phyloP scores from a whole-genome alignment of 1,139 yeast species.

The Kodamaea fungicola region DNA sequence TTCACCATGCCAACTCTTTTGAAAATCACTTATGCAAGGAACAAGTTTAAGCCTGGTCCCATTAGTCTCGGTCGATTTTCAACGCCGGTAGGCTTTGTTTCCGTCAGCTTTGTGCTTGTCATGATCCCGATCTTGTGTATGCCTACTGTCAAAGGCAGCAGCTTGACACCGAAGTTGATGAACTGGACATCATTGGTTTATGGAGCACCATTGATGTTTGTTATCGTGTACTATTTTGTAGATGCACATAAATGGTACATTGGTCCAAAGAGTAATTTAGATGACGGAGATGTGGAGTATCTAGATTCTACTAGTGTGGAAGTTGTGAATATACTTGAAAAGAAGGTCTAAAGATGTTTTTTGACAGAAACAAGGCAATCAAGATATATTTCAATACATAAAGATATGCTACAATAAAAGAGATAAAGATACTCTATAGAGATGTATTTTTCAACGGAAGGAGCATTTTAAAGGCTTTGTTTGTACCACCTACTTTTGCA shows the following conservation, averaged over 20 bases:
- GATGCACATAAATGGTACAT: conserved; percentile 63
- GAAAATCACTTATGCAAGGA: conserved; percentile 53
- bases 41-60: conserved; percentile 62
- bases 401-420: too few species aligned
- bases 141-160: conserved; percentile 52
- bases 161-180: conserved; percentile 49
- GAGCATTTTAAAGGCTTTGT: too few species aligned
- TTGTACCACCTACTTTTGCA: too few species aligned
- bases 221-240: conserved; percentile 48
- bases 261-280: conserved; percentile 65
- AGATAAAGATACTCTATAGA: too few species aligned
- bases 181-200: conserved; percentile 71
- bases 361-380: too few species aligned
- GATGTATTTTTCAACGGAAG: too few species aligned
- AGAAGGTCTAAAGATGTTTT: too few species aligned
- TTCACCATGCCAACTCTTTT: conserved; percentile 63
- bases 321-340: too few species aligned
- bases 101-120: conserved; percentile 46
- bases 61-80: conserved; percentile 63
- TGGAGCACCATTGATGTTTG: conserved; percentile 59
- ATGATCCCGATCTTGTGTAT: conserved; percentile 69
- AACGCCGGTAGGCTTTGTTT: conserved; percentile 40
- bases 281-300: conserved; percentile 24
- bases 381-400: too few species aligned
- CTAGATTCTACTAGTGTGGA: background rate